These are phyloP conservation scores for Uronychia binucleata DNA, from an alignment of 73 alveolate species.

Conservation along the genomic window DNA sequence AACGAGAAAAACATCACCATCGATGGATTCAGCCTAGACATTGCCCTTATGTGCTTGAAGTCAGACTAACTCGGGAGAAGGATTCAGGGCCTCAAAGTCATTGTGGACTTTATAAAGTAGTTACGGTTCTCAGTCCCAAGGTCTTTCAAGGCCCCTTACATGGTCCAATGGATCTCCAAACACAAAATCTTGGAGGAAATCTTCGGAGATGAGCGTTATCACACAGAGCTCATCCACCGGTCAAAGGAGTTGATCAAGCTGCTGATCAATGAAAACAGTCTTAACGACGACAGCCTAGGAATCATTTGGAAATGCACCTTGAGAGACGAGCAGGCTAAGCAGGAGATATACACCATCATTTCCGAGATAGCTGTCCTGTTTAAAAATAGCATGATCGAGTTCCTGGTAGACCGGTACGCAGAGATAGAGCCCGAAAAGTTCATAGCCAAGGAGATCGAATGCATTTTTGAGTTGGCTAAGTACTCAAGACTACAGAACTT, in stretches of 20 bases:
- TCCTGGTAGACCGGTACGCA: slow-evolving; percentile 48
- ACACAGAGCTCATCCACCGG: slow-evolving; percentile 70
- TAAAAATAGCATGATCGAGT: slow-evolving; percentile 45
- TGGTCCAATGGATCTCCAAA: slow-evolving; percentile 55
- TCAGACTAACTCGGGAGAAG: slow-evolving; percentile 72
- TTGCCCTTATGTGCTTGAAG: slow-evolving; percentile 64
- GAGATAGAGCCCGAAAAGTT: slow-evolving; percentile 61
- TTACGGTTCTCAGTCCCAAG: slow-evolving; percentile 15
- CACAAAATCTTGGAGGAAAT: slow-evolving; percentile 63
- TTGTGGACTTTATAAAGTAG: slow-evolving; percentile 49
- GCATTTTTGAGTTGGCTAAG: slow-evolving; percentile 64
- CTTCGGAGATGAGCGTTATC: slow-evolving; percentile 60
- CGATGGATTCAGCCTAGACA: slow-evolving; percentile 69
- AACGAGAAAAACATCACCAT: slow-evolving; percentile 56
- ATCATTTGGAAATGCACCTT: slow-evolving; percentile 64
- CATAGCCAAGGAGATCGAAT: slow-evolving; percentile 62
- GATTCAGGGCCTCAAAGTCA: slow-evolving; percentile 73
- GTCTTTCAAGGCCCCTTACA: slow-evolving; percentile 1
- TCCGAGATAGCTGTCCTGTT: slow-evolving; percentile 35
- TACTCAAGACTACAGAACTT: slow-evolving; percentile 8
- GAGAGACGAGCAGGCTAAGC: slow-evolving; percentile 64
- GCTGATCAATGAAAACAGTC: slow-evolving; percentile 51
- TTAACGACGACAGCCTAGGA: slow-evolving; percentile 51
- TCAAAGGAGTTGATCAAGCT: slow-evolving; percentile 71
- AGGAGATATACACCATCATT: slow-evolving; percentile 72